These are phyloP conservation scores for Mallotus japonicus DNA, from an alignment of 441 rosid species.

Conservation along the genomic window DNA sequence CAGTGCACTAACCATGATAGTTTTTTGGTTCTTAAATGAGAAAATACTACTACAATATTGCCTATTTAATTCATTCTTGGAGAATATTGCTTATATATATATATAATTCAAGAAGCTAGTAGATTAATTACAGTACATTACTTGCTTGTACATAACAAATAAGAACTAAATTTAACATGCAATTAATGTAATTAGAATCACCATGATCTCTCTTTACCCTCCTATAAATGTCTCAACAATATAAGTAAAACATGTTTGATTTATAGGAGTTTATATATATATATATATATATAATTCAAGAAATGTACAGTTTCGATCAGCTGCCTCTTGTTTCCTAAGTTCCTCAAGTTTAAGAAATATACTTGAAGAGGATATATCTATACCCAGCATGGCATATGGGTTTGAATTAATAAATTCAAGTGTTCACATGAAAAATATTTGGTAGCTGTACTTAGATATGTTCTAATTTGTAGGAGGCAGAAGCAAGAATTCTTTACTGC, in stretches of 20 bases:
- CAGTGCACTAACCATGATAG: not conserved
- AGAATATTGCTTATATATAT: not conserved
- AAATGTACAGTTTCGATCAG: not conserved
- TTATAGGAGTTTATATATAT: not conserved
- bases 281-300: conserved; percentile 10
- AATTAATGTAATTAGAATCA: conserved; percentile 17
- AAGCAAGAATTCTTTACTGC: not conserved
- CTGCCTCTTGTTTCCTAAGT: not conserved
- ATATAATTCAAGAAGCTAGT: not conserved
- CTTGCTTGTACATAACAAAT: not conserved
- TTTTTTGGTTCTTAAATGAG: not conserved
- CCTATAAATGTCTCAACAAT: conserved; percentile 23
- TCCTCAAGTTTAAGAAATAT: conserved; percentile 8
- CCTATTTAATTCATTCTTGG: not conserved
- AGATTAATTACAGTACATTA: not conserved
- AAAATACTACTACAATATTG: not conserved
- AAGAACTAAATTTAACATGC: not conserved
- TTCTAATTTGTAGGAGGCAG: not conserved
- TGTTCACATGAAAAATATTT: not conserved
- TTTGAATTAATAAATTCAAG: conserved; percentile 1
- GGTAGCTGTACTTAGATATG: not conserved
- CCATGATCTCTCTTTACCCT: conserved; percentile 4
- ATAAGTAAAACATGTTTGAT: conserved; percentile 30
- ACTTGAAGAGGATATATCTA: not conserved
- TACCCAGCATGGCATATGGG: conserved; percentile 15